phyloP scores from a whole-genome alignment of 345 rosid species.

The Clausena lansium region DNA sequence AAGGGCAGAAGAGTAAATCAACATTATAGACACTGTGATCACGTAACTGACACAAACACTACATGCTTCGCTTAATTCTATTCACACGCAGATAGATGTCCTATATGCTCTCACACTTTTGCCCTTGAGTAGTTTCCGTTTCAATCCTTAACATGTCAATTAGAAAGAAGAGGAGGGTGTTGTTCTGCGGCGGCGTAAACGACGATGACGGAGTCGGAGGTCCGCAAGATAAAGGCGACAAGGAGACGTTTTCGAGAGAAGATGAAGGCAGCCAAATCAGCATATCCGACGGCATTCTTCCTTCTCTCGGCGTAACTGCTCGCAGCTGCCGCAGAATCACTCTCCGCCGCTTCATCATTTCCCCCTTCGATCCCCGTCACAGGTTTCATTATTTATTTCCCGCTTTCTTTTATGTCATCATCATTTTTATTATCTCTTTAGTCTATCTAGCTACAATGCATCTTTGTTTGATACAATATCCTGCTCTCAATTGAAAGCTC shows the following conservation, averaged over 20 bases:
- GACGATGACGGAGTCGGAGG: neutral
- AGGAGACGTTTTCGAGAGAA: slow-evolving; percentile 23
- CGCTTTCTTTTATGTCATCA: neutral
- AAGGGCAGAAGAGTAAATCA: neutral
- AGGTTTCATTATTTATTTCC: slow-evolving; percentile 32
- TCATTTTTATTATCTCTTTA: no score
- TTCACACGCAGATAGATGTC: no score
- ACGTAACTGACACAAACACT: neutral
- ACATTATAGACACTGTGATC: neutral
- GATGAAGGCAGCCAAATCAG: slow-evolving; percentile 61
- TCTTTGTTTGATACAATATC: no score
- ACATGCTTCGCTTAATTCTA: neutral
- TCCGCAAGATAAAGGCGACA: neutral
- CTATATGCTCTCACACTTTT: neutral
- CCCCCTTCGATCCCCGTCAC: slow-evolving; percentile 69
- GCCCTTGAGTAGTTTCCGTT: neutral
- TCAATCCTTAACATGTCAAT: neutral
- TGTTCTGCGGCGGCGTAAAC: slow-evolving; percentile 4
- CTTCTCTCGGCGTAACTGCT: slow-evolving; percentile 63
- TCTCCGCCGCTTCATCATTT: slow-evolving; percentile 55
- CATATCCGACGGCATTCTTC: slow-evolving; percentile 57
- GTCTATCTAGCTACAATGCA: no score
- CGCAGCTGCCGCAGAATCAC: slow-evolving; percentile 35
- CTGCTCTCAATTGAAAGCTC: no score
- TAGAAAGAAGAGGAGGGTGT: slow-evolving; percentile 6